phyloP scores from a whole-genome alignment of 1,284 basidiomycete genomes.

The Sphagnurus paluster region DNA sequence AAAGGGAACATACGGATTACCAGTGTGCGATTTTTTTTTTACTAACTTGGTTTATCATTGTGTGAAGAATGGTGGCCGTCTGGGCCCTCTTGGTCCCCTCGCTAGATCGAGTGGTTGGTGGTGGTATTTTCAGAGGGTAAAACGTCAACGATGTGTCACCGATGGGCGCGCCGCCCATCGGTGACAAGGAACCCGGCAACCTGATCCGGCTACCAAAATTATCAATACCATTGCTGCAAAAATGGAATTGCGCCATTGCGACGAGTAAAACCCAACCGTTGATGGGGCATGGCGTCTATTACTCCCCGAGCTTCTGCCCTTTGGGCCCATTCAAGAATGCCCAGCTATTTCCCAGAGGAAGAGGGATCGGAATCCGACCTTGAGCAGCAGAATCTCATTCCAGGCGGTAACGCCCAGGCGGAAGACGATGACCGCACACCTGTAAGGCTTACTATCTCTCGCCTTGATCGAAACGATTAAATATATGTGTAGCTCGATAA shows the following conservation, averaged over 20 bases:
- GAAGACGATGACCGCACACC: slow-evolving; percentile 60
- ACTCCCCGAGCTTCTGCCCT: slow-evolving; percentile 49
- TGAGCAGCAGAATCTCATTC: slow-evolving; percentile 37
- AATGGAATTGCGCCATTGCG: slow-evolving; percentile 11
- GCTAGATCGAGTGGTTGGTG: too few relatives aligned
- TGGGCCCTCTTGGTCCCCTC: too few relatives aligned
- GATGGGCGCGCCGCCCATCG: too few relatives aligned
- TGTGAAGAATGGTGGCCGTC: too few relatives aligned
- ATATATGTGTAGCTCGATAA: slow-evolving; percentile 56
- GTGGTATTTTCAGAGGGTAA: too few relatives aligned
- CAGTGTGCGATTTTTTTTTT: too few relatives aligned
- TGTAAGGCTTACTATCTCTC: slow-evolving; percentile 24
- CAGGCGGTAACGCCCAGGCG: slow-evolving; percentile 28
- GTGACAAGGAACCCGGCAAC: too few relatives aligned
- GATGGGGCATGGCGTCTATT: slow-evolving; percentile 34
- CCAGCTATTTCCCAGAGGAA: slow-evolving; percentile 36
- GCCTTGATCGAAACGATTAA: background rate
- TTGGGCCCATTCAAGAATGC: slow-evolving; percentile 41
- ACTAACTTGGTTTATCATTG: too few relatives aligned
- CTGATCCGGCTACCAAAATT: too few relatives aligned
- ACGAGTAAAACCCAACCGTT: slow-evolving; percentile 8
- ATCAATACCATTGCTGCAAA: too few relatives aligned
- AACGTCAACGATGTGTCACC: too few relatives aligned
- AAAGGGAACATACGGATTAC: too few relatives aligned
- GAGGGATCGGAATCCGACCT: slow-evolving; percentile 40